These are phyloP conservation scores for Penicillium paradoxum DNA, from an alignment of 495 filamentous ascomycete species.

Conservation along the genomic window DNA sequence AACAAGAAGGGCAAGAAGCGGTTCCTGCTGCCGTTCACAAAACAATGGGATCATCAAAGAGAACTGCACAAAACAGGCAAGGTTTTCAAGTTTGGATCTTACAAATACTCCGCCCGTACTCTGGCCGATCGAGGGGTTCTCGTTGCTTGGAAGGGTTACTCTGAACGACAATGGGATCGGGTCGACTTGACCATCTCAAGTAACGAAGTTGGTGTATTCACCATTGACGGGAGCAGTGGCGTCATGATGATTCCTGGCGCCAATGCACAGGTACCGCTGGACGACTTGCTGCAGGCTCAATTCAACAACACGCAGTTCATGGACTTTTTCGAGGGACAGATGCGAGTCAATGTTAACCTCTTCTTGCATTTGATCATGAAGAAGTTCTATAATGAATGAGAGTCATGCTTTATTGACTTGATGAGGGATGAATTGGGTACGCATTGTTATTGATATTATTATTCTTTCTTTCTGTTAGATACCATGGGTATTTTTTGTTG, in stretches of 20 bases:
- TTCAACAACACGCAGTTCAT: conserved; percentile 95
- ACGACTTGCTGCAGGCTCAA: conserved; percentile 92
- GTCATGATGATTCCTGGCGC: conserved; percentile 96
- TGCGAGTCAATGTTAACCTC: conserved; percentile 90
- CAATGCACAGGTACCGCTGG: conserved; percentile 81
- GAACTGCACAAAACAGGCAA: conserved; percentile 88
- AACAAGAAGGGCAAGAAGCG: conserved; percentile 95
- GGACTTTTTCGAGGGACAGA: conserved; percentile 82
- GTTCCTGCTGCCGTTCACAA: conserved; percentile 94
- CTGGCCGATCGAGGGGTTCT: conserved; percentile 92
- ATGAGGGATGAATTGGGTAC: conserved; percentile 23
- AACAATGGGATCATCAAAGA: conserved; percentile 96
- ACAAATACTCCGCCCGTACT: conserved; percentile 88
- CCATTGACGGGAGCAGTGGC: conserved; percentile 83
- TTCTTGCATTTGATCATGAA: conserved; percentile 93
- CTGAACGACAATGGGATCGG: conserved; percentile 81
- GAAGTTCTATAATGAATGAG: conserved; percentile 84
- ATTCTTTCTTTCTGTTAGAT: conserved; percentile 29
- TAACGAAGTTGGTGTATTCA: conserved; percentile 93
- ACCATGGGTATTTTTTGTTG: conserved; percentile 29
- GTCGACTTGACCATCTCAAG: conserved; percentile 90
- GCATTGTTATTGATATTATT: conserved; percentile 29
- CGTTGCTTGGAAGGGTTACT: conserved; percentile 78
- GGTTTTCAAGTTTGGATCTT: conserved; percentile 93
- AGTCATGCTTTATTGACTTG: conserved; percentile 18